Evolutionary conservation across 192 early-diverging fungal species (phyloP).

Genomic region (Coemansia sp.): DNA sequence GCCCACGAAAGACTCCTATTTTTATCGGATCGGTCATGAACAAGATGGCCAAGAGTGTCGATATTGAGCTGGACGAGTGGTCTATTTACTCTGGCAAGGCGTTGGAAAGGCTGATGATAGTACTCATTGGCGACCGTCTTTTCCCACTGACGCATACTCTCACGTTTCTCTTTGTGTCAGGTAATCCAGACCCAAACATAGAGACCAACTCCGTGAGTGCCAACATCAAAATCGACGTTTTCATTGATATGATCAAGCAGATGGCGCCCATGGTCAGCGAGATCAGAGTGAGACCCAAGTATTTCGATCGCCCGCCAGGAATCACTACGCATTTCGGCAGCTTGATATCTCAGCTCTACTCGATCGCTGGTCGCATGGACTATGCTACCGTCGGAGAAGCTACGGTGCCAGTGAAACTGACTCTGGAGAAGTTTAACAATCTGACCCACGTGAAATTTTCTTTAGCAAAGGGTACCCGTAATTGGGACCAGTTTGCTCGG

Average conservation of each 20-base stretch:
- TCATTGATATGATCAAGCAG: neutral
- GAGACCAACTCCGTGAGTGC: neutral
- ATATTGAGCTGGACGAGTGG: neutral
- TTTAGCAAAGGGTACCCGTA: neutral
- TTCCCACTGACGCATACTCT: neutral
- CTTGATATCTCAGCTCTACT: neutral
- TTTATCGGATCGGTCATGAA: neutral
- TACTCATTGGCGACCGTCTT: neutral
- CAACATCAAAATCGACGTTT: neutral
- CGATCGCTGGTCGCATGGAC: neutral
- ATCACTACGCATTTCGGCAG: neutral
- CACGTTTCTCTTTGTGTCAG: neutral
- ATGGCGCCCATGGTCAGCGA: neutral
- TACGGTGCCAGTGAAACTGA: neutral
- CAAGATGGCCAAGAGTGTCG: neutral
- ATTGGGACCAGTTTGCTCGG: neutral
- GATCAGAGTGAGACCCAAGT: neutral
- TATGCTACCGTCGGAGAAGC: neutral
- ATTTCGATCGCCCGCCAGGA: neutral
- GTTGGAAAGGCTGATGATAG: neutral
- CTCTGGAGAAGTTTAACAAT: neutral
- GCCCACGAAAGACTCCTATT: neutral
- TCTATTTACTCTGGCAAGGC: neutral
- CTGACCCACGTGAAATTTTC: neutral
- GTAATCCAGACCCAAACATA: neutral